Evolutionary conservation across 169 alveolate genomes (phyloP).

Genomic region (Plasmodium gaboni): DNA sequence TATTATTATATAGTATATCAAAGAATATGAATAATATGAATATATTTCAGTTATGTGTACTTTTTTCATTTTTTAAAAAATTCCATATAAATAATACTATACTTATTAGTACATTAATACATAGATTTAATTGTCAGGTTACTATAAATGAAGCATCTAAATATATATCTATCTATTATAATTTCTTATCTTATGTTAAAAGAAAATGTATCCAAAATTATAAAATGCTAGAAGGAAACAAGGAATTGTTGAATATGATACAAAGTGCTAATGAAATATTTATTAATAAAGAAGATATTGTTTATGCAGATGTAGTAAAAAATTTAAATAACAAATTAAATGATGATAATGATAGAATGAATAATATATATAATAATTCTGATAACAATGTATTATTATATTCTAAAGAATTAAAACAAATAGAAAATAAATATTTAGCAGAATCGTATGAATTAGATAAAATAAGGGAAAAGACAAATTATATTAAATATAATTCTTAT

Average conservation of each 20-base stretch:
- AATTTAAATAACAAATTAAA: background rate
- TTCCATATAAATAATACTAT: slow-evolving; percentile 63
- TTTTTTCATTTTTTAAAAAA: slow-evolving; percentile 64
- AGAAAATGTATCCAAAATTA: slow-evolving; percentile 29
- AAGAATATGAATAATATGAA: slow-evolving; percentile 58
- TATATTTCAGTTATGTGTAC: slow-evolving; percentile 62
- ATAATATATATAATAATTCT: background rate
- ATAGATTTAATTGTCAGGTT: slow-evolving; percentile 45
- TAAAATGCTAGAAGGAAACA: slow-evolving; percentile 18
- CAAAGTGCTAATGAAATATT: background rate
- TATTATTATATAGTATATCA: slow-evolving; percentile 73
- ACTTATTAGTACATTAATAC: slow-evolving; percentile 64
- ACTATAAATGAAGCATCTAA: slow-evolving; percentile 21
- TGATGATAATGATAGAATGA: background rate
- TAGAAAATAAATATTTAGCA: slow-evolving; percentile 17
- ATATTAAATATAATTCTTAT: slow-evolving; percentile 29
- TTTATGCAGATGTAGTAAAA: background rate
- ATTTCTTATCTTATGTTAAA: slow-evolving; percentile 63
- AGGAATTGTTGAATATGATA: slow-evolving; percentile 27
- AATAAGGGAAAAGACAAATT: slow-evolving; percentile 37
- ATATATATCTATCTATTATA: slow-evolving; percentile 44
- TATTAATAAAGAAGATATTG: background rate
- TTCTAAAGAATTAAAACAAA: background rate
- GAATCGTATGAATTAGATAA: slow-evolving; percentile 36
- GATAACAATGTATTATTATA: background rate